Conservation (phyloP, 2,329 filamentous ascomycete species). For the Diplodia seriata region DNA sequence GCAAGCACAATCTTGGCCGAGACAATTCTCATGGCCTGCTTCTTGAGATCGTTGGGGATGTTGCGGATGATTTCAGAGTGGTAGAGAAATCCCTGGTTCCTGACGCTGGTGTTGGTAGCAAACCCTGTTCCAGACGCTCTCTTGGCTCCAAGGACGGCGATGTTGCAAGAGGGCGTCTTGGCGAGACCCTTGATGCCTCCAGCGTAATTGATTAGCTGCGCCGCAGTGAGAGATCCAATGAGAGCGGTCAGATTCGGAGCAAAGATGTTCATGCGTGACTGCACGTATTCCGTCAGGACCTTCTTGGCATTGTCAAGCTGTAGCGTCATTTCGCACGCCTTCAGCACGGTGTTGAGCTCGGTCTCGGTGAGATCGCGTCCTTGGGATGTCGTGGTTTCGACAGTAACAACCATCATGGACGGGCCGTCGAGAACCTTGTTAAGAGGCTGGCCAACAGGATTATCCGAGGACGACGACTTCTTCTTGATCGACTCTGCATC, state of each 20-base stretch:
- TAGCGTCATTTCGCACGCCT: constrained; percentile 88
- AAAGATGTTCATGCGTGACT: constrained; percentile 95
- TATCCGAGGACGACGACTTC: constrained; percentile 77
- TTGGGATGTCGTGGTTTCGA: constrained; percentile 90
- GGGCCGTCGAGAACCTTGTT: constrained; percentile 85
- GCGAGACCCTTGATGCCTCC: constrained; percentile 88
- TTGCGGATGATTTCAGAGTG: constrained; percentile 87
- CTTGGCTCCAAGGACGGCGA: constrained; percentile 89
- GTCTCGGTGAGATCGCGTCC: constrained; percentile 77
- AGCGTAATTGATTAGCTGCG: constrained; percentile 93
- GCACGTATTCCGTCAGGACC: constrained; percentile 88
- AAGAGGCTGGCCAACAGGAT: constrained; percentile 76
- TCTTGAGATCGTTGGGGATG: constrained; percentile 85
- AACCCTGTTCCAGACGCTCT: constrained; percentile 81
- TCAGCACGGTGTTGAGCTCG: constrained; percentile 75
- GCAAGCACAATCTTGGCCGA: constrained; percentile 93
- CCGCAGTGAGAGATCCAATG: constrained; percentile 90
- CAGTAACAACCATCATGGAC: constrained; percentile 91
- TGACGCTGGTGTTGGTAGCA: constrained; percentile 88
- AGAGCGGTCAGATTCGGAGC: constrained; percentile 91
- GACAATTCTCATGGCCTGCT: constrained; percentile 93
- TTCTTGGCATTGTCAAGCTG: constrained; percentile 85
- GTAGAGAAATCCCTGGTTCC: constrained; percentile 93
- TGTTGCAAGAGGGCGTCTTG: constrained; percentile 92
- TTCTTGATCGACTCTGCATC: constrained; percentile 75